phyloP scores from a whole-genome alignment of 371 early-diverging fungal genomes.

The Zychaea mexicana region DNA sequence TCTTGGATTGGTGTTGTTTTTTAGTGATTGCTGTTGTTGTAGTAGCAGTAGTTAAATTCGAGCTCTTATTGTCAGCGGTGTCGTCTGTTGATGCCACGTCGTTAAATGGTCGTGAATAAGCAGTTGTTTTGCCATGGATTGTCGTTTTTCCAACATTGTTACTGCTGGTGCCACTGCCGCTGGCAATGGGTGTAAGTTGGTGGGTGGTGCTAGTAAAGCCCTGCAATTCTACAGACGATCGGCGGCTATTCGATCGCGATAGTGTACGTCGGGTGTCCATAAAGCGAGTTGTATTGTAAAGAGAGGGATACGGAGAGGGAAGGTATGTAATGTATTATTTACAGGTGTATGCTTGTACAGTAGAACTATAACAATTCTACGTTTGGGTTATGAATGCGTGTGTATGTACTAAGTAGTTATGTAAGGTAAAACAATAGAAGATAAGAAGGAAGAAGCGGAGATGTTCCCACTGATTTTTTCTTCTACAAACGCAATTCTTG shows the following conservation, averaged over 20 bases:
- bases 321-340: too few relatives aligned
- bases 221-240: not conserved
- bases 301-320: too few relatives aligned
- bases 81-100: not conserved
- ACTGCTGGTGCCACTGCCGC: not conserved
- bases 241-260: not conserved
- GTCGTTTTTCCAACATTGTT: too few relatives aligned
- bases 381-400: too few relatives aligned
- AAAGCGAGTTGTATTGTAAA: not conserved
- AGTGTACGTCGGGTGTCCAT: not conserved
- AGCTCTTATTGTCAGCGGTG: not conserved
- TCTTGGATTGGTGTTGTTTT: not conserved
- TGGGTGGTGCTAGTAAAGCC: not conserved
- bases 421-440: not conserved
- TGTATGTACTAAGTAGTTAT: too few relatives aligned
- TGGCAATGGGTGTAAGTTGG: not conserved
- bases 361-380: too few relatives aligned
- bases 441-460: not conserved
- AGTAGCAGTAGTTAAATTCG: not conserved
- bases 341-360: too few relatives aligned
- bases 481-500: not conserved
- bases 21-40: not conserved
- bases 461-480: not conserved
- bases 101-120: not conserved
- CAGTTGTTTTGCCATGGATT: not conserved